Percentiles rank a stretch among this genome's conserved stretches.
Conservation (phyloP, 768 basidiomycete genomes). For the Auriscalpium orientale region DNA sequence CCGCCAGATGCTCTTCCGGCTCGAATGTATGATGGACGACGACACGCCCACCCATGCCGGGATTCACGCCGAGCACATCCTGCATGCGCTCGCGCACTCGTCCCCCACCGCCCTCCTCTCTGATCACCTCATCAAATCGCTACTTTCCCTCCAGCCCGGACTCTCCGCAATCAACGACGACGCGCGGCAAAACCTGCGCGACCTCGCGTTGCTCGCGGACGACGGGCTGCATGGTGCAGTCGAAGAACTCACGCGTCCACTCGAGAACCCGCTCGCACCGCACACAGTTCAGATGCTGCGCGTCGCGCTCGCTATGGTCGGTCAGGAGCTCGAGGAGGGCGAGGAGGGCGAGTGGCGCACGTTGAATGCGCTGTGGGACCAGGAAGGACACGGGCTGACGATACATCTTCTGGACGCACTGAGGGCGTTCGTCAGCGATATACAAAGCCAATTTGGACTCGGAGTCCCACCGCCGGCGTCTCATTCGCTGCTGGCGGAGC, state of each 20-base stretch:
- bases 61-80: constrained; percentile 61
- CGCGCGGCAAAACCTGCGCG: constrained; percentile 50
- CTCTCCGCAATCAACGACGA: constrained; percentile 55
- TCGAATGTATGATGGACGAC: constrained; percentile 65
- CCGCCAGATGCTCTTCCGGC: constrained; percentile 62
- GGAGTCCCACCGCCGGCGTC: constrained; percentile 19
- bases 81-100: constrained; percentile 45
- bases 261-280: constrained; percentile 41
- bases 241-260: constrained; percentile 47
- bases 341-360: constrained; percentile 49
- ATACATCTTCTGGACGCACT: constrained; percentile 50
- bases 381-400: constrained; percentile 48
- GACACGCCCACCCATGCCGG: constrained; percentile 56
- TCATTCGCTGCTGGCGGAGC: constrained; percentile 37
- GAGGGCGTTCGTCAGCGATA: constrained; percentile 40
- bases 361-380: constrained; percentile 53
- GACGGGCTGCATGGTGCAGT: constrained; percentile 58
- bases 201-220: constrained; percentile 59
- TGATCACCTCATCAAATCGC: constrained; percentile 48
- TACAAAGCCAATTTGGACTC: constrained; percentile 45
- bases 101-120: constrained; percentile 55
- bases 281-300: constrained; percentile 52
- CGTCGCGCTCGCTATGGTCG: constrained; percentile 52
- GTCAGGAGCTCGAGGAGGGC: constrained; percentile 41
- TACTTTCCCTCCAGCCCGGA: constrained; percentile 51